phyloP scores from a whole-genome alignment of 805 yeast genomes.

The Ogataea corticis region DNA sequence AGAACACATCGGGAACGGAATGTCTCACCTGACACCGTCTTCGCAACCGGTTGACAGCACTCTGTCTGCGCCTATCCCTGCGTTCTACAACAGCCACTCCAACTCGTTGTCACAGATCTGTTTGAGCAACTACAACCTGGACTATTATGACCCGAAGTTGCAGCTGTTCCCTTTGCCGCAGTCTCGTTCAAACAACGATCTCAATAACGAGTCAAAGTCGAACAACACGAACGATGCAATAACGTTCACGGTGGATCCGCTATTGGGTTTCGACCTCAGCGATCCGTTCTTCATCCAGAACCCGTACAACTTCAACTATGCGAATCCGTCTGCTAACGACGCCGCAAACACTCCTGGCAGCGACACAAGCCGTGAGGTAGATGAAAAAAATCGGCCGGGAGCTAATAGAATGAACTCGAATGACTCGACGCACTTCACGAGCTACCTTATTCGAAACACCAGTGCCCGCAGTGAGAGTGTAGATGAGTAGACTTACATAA shows the following conservation, averaged over 20 bases:
- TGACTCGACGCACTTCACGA: conserved; percentile 21
- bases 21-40: background rate
- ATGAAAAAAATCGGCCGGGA: conserved; percentile 12
- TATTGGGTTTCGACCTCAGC: conserved; percentile 41
- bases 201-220: conserved; percentile 1
- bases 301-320: conserved; percentile 46
- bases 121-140: conserved; percentile 23
- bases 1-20: conserved; percentile 14
- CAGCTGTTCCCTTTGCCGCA: conserved; percentile 24
- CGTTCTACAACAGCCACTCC: conserved; percentile 8
- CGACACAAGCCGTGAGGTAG: background rate
- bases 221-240: conserved; percentile 10
- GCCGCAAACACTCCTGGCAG: background rate
- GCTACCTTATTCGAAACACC: conserved; percentile 13
- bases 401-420: conserved; percentile 20
- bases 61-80: background rate
- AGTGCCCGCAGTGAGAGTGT: conserved; percentile 15
- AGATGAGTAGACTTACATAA: background rate
- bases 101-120: conserved; percentile 24
- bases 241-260: conserved; percentile 33
- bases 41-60: background rate
- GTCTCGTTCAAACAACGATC: conserved; percentile 5
- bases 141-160: conserved; percentile 24
- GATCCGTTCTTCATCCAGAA: conserved; percentile 57
- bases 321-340: conserved; percentile 8